Evolutionary conservation across 352 stramenopile species (phyloP).

Genomic region (Vaucheria bursata): DNA sequence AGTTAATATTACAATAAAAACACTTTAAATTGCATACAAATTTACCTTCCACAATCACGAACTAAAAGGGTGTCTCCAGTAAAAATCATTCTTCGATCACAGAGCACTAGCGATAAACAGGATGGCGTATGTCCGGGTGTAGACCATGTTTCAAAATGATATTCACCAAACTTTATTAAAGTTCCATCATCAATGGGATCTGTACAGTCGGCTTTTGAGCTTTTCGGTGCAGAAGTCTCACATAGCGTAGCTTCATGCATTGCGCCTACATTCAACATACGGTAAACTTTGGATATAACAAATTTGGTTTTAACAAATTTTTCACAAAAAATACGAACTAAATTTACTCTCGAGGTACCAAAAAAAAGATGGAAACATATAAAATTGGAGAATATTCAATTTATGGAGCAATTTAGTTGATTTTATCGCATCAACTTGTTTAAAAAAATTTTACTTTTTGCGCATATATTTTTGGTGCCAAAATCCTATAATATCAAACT

Average conservation of each 20-base stretch:
- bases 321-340: background rate
- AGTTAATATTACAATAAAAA: background rate
- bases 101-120: conserved; percentile 52
- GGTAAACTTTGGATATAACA: too few species aligned
- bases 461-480: too few species aligned
- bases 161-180: background rate
- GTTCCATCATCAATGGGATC: background rate
- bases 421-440: too few species aligned
- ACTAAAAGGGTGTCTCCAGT: conserved; percentile 56
- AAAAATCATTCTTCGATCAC: conserved; percentile 54
- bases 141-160: conserved; percentile 23
- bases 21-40: background rate
- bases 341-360: background rate
- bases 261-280: background rate
- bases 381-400: background rate
- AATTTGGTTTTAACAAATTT: too few species aligned
- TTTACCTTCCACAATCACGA: conserved; percentile 50
- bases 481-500: too few species aligned
- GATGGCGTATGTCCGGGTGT: conserved; percentile 56
- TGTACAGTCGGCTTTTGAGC: background rate
- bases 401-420: too few species aligned
- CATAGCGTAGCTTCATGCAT: conserved; percentile 3
- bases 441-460: too few species aligned
- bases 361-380: background rate
- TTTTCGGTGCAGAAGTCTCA: background rate